Evolutionary conservation across 2,329 filamentous ascomycete genomes (phyloP).

Genomic region (Laburnicola sp.): DNA sequence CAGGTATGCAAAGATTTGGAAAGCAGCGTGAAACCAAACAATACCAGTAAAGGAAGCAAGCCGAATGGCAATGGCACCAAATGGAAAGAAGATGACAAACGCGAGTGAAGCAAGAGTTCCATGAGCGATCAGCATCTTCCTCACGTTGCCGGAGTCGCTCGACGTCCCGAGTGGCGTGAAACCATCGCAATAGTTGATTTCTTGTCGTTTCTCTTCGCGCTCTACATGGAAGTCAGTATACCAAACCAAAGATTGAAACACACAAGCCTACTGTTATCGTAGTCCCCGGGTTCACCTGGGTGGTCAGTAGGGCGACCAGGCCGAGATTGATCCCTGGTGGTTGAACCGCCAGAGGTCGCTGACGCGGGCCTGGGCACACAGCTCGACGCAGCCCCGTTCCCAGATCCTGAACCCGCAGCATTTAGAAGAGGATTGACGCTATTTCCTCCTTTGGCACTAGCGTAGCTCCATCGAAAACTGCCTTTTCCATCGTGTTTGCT

Average conservation of each 20-base stretch:
- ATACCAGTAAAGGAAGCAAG: constrained; percentile 47
- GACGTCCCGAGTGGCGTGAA: constrained; percentile 7
- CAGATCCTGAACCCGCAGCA: constrained; percentile 25
- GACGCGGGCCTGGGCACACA: constrained; percentile 37
- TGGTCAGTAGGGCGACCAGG: constrained; percentile 21
- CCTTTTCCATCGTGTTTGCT: constrained; percentile 49
- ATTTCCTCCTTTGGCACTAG: constrained; percentile 53
- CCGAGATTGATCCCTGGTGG: constrained; percentile 20
- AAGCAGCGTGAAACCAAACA: constrained; percentile 47
- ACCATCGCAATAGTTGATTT: constrained; percentile 35
- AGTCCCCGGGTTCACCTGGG: constrained; percentile 15
- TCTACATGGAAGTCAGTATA: constrained; percentile 2
- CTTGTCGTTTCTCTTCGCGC: constrained; percentile 23
- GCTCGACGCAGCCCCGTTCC: constrained; percentile 22
- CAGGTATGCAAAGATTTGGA: constrained; percentile 55
- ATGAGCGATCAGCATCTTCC: constrained; percentile 45
- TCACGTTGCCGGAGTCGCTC: not conserved
- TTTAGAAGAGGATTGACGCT: constrained; percentile 49
- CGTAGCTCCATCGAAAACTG: constrained; percentile 53
- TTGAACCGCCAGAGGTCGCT: not conserved
- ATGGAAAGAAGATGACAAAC: constrained; percentile 51
- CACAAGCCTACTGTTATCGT: constrained; percentile 6
- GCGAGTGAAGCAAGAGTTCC: constrained; percentile 49
- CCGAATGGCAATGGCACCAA: constrained; percentile 50
- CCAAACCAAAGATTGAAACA: not conserved